Percentiles rank a stretch among this genome's conserved stretches.
Evolutionary conservation across 2,329 filamentous ascomycete genomes (phyloP).

Genomic region (Venturia pyrina): DNA sequence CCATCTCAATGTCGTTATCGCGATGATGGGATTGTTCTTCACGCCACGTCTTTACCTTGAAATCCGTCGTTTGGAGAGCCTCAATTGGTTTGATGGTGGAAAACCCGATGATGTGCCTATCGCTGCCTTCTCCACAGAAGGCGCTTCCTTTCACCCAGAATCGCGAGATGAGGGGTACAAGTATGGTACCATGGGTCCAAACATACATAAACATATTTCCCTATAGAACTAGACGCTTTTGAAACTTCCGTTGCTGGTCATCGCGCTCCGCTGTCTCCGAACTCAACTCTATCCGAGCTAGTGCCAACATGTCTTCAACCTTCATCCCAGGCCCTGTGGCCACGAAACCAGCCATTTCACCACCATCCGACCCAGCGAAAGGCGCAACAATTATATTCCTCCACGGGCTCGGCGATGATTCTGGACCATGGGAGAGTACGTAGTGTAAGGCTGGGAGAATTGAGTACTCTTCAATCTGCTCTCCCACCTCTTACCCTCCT

Average conservation of each 20-base stretch:
- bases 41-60: too few relatives aligned
- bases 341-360: constrained; percentile 26
- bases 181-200: background rate
- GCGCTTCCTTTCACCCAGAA: background rate
- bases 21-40: background rate
- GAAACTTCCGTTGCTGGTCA: background rate
- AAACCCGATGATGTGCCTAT: too few relatives aligned
- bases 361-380: constrained; percentile 25
- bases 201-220: background rate
- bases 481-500: too few relatives aligned
- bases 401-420: constrained; percentile 38
- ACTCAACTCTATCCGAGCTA: background rate
- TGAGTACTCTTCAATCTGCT: too few relatives aligned
- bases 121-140: background rate
- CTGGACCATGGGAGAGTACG: constrained; percentile 32
- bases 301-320: background rate
- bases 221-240: background rate
- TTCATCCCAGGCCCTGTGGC: constrained; percentile 20
- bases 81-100: background rate
- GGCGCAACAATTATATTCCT: constrained; percentile 37
- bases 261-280: background rate
- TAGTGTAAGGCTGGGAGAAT: too few relatives aligned
- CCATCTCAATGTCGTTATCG: background rate
- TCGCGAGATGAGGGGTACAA: background rate
- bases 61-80: background rate